Base-by-base conservation (phyloP, 2,329 filamentous ascomycete genomes). In the Talaromyces marneffei region DNA sequence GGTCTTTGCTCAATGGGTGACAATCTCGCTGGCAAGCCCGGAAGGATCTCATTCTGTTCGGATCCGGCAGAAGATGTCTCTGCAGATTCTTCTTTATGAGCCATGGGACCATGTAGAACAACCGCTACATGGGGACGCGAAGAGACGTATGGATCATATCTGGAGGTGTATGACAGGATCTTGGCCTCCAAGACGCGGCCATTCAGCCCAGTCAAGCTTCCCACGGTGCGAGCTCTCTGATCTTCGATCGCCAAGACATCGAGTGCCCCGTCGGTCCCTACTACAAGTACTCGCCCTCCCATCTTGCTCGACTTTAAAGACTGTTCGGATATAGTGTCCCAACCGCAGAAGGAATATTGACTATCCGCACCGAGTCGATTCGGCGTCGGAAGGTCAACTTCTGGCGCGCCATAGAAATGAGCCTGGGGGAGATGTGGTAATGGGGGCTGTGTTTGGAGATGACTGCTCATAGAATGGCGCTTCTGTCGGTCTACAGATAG, bases 181-280 rank as follows among this genome's bases (percentile, higher is more conserved):
- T 93, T 96, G 59, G 92, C 92, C 65, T 89, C 84, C 65, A 91
- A 80, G 1, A 97, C 90, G 23, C 87, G 87, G 42, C 93, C 93
- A 67, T 87, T 85, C 29, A 97, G 79, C 4, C 90, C 91, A 69
- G 88, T 87, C 53, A 97, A 77, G 60, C 85, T 85, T 20, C 87
- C 87, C 31, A 91, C 77, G 23, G 85, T 81, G 60, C 91, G 88
- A 59, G 91, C 74, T 54, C 88, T 89, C 64, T 87, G 86, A 69
- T 88, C 90, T 46, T 86, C 85, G 31, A 95, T 82, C 20, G 85
- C 81, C 66, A 90, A 87, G 16, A 96, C 83, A 65, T 93, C 88
- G 55, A 97, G 71, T 1, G 87, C 87, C 44, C 91, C 90, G 71
- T 96, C 89, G 66, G 87, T 91, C 1, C 92, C 92, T 8, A 91